Evolutionary conservation across 345 rosid genomes (phyloP), one percentile per base, ranked within the genome.

Genomic region (Syzygium oleosum): DNA sequence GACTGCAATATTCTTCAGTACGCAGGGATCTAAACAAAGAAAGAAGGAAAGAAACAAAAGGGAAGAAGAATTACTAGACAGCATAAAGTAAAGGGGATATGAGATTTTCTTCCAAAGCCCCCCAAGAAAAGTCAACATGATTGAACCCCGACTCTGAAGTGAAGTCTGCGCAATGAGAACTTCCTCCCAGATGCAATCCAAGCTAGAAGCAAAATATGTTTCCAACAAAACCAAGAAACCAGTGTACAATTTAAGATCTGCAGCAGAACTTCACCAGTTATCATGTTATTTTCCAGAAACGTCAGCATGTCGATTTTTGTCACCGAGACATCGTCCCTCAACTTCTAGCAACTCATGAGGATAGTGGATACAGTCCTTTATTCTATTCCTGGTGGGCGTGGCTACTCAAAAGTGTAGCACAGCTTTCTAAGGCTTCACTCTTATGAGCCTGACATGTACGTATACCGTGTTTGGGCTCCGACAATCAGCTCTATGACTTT

Each of bases 371-470:
- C 49, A 38, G 80, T 73, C 27, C 49, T 73, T 22, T 0, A 73
- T 38, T 34, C 80, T 73, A 23, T 73, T 73, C 38, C 80, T 19
- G 46, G 80, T 1, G 0, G 49, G 14, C 2, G 25, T 34, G 80
- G 27, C 0, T 2, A 83, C 90, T 84, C 86, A 17, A 55, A 55
- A 19, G 59, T 25, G 58, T 61, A 61, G 56, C 78, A 56, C 85
- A 29, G 56, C 85, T 86, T 86, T 87, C 86, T 34, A 73, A 77
- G 84, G 85, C 86, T 85, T 89, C 83, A 61, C 43, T 88, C 86
- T 94, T 90, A 97, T 3, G 99, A 97, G 87, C 99, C 99, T 3
- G 99, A 97, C 95, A 95, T 95, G 95, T 96, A 98, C 4, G 98
- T 95, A 91, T 95, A 97, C 85, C 98, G 95, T 52, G 98, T 92